Evolutionary conservation across 768 basidiomycete species (phyloP), one percentile per base, ranked within the genome.

Genomic region (Gautieria morchelliformis): DNA sequence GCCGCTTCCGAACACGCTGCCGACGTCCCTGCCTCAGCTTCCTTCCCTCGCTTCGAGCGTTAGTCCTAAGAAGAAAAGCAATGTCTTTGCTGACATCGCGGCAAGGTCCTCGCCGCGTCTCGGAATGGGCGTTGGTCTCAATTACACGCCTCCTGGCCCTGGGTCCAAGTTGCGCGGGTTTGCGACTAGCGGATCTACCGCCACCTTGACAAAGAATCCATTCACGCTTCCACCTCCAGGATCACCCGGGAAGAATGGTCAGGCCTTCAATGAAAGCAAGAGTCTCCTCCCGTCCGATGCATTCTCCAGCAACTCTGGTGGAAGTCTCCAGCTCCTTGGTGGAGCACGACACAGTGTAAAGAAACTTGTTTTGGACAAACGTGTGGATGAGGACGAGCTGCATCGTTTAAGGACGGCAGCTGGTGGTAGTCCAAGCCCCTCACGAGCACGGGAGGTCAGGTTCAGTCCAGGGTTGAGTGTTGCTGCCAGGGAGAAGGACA

Each of bases 351-450:
- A 86, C 58, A 95, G 91, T 66, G 90, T 95, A 58, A 97, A 97
- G 75, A 95, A 95, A 67, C 78, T 97, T 58, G 84, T 93, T 39
- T 68, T 96, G 60, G 88, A 93, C 66, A 93, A 89, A 71, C 91
- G 85, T 66, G 74, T 89, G 15, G 86, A 89, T 27, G 72, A 79
- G 24, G 86, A 91, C 60, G 64, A 91, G 52, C 85, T 90, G 64
- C 62, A 60, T 56, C 66, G 65, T 46, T 64, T 69, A 17, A 60
- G 61, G 24, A 53, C 69, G 70, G 40, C 72, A 75, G 20, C 59
- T 63, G 17, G 44, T 65, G 62, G 9, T 30, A 32, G 64, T 15
- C 61, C 63, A 22, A 65, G 66, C 54, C 62, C 68, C 10, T 63
- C 63, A 22, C 87, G 82, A 24, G 76, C 88, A 53, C 78, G 79